A percentile compares a stretch with the other conserved stretches of the same genome.
Conservation (phyloP, 176 grass and related monocot species). For the Zea mays region Zm-B73-REFERENCE-NAM-5.0 NC_050097.1:138779001-138779500, state of each 20-base stretch:
- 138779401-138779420: not conserved
- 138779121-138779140: constrained; percentile 91
- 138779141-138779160: constrained; percentile 83
- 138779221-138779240: constrained; percentile 61
- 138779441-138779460: not conserved
- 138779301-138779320: not conserved
- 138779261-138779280: not conserved
- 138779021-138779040: constrained; percentile 60
- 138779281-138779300: constrained; percentile 16
- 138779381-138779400: not conserved
- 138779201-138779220: constrained; percentile 92
- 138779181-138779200: constrained; percentile 94
- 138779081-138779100: not conserved
- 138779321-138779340: not conserved
- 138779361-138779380: not conserved
- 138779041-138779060: constrained; percentile 33
- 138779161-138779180: constrained; percentile 79
- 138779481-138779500: not conserved
- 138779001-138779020: constrained; percentile 97
- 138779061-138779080: not conserved
- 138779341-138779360: not conserved
- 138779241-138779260: constrained; percentile 44
- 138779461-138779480: not conserved
- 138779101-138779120: constrained; percentile 28
- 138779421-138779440: not conserved